Percentiles rank a stretch among this genome's conserved stretches.
Conservation (phyloP, 2,329 filamentous ascomycete species). For the Nemania diffusa region DNA sequence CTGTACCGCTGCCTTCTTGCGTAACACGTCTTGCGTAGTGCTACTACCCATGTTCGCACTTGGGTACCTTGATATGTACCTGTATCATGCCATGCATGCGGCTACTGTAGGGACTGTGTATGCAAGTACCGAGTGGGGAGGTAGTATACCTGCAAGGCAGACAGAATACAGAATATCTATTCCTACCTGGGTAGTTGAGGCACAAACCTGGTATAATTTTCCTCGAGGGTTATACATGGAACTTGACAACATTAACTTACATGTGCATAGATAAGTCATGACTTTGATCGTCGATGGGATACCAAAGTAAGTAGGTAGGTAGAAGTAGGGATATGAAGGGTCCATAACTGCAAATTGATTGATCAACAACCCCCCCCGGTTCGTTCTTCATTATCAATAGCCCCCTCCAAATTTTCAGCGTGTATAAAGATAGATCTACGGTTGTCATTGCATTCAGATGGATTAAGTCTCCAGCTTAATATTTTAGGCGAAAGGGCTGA, state of each 20-base stretch:
- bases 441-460: conserved; percentile 14
- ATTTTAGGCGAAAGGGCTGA: conserved; percentile 8
- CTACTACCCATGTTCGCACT: not conserved
- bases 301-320: not conserved
- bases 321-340: not conserved
- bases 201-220: not conserved
- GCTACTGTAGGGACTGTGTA: not conserved
- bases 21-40: conserved; percentile 1
- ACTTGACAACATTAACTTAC: not conserved
- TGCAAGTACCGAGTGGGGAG: not conserved
- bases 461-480: conserved; percentile 2
- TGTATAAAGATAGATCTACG: conserved; percentile 8
- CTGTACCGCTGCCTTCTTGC: not conserved
- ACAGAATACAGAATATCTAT: too few species aligned
- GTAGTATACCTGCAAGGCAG: not conserved
- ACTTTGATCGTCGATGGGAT: not conserved
- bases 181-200: not conserved
- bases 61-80: not conserved
- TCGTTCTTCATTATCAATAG: not conserved
- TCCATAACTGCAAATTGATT: not conserved
- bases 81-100: not conserved
- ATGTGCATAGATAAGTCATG: not conserved
- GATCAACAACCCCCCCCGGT: not conserved
- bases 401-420: not conserved
- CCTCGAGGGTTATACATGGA: not conserved